Evolutionary conservation across 345 rosid species (phyloP).

Genomic region (Clarkia xantiana): DNA sequence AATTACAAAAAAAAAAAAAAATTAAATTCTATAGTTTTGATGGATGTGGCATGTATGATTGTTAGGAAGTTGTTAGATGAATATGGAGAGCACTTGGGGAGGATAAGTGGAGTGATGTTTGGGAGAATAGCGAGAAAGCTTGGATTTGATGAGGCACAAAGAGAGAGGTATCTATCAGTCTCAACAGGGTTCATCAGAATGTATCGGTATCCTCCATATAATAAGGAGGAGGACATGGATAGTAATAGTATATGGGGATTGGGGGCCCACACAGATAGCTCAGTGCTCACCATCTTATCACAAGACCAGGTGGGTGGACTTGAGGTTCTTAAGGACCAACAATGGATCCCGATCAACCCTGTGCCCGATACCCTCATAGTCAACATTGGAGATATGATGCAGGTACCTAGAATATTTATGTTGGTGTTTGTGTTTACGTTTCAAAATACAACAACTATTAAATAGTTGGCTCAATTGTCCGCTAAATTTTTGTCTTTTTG

Average conservation of each 20-base stretch:
- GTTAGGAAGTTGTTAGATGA: constrained; percentile 39
- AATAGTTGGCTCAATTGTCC: too few species aligned
- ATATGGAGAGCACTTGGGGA: constrained; percentile 46
- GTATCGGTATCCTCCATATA: constrained; percentile 41
- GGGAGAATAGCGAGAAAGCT: constrained; percentile 33
- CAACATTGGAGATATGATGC: constrained; percentile 86
- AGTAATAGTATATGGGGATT: constrained; percentile 28
- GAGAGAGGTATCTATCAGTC: constrained; percentile 25
- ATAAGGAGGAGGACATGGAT: neutral
- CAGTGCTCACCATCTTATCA: constrained; percentile 47
- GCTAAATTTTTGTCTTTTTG: too few species aligned
- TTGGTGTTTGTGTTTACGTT: too few species aligned
- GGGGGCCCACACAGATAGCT: constrained; percentile 71
- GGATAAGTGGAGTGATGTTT: constrained; percentile 34
- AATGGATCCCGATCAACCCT: constrained; percentile 46
- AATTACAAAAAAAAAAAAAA: constrained; percentile 3
- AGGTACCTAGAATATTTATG: too few species aligned
- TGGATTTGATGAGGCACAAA: constrained; percentile 19
- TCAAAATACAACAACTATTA: too few species aligned
- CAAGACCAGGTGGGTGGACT: constrained; percentile 56
- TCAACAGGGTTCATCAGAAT: constrained; percentile 40
- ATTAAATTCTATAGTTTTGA: neutral
- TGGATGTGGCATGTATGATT: neutral
- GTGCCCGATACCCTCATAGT: constrained; percentile 31
- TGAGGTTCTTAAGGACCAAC: constrained; percentile 39